These are phyloP conservation scores for Tolypocladium capitatum DNA, from an alignment of 2,329 filamentous ascomycete genomes.

Conservation along the genomic window DNA sequence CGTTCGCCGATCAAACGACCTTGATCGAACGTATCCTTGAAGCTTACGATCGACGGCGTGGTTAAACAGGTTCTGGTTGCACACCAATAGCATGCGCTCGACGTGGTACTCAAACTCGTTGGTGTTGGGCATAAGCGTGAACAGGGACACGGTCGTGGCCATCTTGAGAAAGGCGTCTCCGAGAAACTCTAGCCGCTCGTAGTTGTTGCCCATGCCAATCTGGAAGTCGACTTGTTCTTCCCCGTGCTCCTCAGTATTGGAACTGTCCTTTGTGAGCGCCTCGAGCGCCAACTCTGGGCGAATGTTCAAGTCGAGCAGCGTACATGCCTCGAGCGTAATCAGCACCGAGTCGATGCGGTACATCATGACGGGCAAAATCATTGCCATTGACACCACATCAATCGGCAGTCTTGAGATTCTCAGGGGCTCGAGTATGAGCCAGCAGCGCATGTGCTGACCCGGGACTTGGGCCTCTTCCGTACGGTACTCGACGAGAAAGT, in stretches of 20 bases:
- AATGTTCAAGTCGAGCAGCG: conserved; percentile 50
- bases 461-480: conserved; percentile 26
- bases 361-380: conserved; percentile 72
- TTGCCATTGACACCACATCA: conserved; percentile 56
- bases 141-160: conserved; percentile 82
- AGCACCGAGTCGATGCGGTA: conserved; percentile 71
- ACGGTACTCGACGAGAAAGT: conserved; percentile 61
- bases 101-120: conserved; percentile 84
- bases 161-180: conserved; percentile 94
- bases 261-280: conserved; percentile 83
- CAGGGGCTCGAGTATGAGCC: conserved; percentile 64
- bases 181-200: conserved; percentile 85
- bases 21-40: conserved; percentile 69
- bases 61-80: conserved; percentile 80
- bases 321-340: conserved; percentile 64
- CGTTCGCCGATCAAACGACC: conserved; percentile 62
- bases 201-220: conserved; percentile 82
- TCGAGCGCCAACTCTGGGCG: conserved; percentile 63
- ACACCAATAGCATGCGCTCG: conserved; percentile 78
- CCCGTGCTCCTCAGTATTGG: conserved; percentile 63
- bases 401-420: conserved; percentile 63
- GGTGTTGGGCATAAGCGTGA: conserved; percentile 59
- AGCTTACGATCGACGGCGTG: conserved; percentile 54
- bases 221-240: conserved; percentile 60
- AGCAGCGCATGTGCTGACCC: conserved; percentile 33